Conservation (phyloP, 768 basidiomycete species). For the Trametes gibbosa region DNA sequence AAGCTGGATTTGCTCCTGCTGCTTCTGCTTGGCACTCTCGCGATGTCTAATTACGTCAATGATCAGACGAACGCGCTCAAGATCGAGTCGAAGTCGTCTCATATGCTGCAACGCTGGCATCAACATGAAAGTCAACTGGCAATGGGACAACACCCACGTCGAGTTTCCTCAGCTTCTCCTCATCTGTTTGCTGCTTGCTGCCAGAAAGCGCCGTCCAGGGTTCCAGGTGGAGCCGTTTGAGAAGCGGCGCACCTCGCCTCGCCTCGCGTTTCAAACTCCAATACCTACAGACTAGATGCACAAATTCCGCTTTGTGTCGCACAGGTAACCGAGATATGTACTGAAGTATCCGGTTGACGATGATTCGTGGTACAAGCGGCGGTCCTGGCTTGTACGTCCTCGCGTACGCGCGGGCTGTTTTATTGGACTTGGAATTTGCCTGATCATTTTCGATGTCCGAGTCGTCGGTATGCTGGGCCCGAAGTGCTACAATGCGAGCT, state of each 20-base stretch:
- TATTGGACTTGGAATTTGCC: slow-evolving; percentile 43
- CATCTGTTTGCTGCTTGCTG: slow-evolving; percentile 66
- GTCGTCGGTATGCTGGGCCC: slow-evolving; percentile 45
- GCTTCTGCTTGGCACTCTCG: slow-evolving; percentile 75
- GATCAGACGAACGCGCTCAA: slow-evolving; percentile 68
- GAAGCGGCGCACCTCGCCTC: slow-evolving; percentile 85
- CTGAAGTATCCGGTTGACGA: slow-evolving; percentile 72
- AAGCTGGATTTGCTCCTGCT: slow-evolving; percentile 63
- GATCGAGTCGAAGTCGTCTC: slow-evolving; percentile 66
- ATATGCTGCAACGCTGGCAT: slow-evolving; percentile 46
- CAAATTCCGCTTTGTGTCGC: slow-evolving; percentile 73
- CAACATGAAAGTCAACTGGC: slow-evolving; percentile 5
- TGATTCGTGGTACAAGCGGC: slow-evolving; percentile 83
- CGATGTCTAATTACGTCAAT: slow-evolving; percentile 70
- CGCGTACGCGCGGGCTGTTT: slow-evolving; percentile 86
- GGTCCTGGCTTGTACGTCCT: slow-evolving; percentile 92
- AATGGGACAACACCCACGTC: slow-evolving; percentile 49
- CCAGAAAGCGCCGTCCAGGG: slow-evolving; percentile 89
- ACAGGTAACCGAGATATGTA: slow-evolving; percentile 72
- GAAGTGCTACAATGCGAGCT: slow-evolving; percentile 52
- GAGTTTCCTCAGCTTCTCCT: slow-evolving; percentile 79
- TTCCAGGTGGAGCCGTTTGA: slow-evolving; percentile 92
- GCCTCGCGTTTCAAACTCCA: slow-evolving; percentile 98
- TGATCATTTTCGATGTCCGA: slow-evolving; percentile 19
- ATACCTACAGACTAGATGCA: slow-evolving; percentile 80